Evolutionary conservation across 2,329 filamentous ascomycete species (phyloP).

Genomic region (Diaporthe sp.): DNA sequence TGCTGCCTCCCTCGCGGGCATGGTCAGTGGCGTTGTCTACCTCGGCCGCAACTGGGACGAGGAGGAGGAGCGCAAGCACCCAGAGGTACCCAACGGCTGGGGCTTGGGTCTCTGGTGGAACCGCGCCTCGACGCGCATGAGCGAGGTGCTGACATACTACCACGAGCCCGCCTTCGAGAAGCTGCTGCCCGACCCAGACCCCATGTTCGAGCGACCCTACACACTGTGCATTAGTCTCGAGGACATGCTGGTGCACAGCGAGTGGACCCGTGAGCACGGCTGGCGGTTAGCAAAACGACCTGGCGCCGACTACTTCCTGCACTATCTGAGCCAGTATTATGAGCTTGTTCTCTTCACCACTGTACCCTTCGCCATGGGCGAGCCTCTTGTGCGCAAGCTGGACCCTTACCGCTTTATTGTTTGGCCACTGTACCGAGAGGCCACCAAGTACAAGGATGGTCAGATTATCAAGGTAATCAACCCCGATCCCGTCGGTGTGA

Average conservation of each 20-base stretch:
- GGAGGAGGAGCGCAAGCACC: constrained; percentile 78
- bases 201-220: constrained; percentile 86
- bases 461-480: constrained; percentile 89
- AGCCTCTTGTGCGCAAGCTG: constrained; percentile 91
- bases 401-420: constrained; percentile 96
- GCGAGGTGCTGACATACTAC: constrained; percentile 88
- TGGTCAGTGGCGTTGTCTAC: constrained; percentile 75
- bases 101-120: constrained; percentile 81
- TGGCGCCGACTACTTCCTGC: constrained; percentile 96
- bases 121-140: constrained; percentile 81
- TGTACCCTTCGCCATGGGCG: constrained; percentile 85
- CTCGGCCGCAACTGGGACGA: constrained; percentile 91
- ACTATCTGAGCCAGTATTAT: constrained; percentile 97
- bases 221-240: constrained; percentile 94
- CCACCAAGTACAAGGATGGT: constrained; percentile 96
- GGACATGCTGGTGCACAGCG: constrained; percentile 93
- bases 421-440: constrained; percentile 95
- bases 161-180: constrained; percentile 96
- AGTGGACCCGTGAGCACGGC: constrained; percentile 94
- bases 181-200: constrained; percentile 86
- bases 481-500: background rate
- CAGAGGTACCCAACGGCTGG: constrained; percentile 86
- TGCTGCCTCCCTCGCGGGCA: constrained; percentile 67
- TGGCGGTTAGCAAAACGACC: constrained; percentile 97
- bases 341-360: constrained; percentile 97